Evolutionary conservation across 768 basidiomycete genomes (phyloP), one percentile per base, ranked within the genome.

Genomic region (Dentipellis fragilis): DNA sequence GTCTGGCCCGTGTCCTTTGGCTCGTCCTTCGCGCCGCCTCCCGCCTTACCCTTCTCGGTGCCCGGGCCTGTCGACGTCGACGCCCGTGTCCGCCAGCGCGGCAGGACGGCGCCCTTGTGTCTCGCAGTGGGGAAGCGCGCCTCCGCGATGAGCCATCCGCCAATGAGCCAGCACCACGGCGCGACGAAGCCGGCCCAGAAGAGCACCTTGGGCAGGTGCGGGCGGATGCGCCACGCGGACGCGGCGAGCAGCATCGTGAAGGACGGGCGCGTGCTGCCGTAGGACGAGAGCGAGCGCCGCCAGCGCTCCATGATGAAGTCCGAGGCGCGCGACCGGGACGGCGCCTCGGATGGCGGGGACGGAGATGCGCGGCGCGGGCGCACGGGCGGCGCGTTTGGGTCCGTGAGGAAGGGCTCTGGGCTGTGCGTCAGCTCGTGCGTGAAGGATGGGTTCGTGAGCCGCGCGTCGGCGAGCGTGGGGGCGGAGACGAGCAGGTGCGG

Each of bases 151-250:
- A 85, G 77, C 87, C 87, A 89, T 4, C 87, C 87, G 0, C 86
- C 87, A 12, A 88, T 73, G 47, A 89, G 75, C 87, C 87, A 89
- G 52, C 87, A 76, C 67, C 84, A 79, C 0, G 87, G 87, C 48
- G 77, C 83, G 49, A 87, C 55, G 62, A 89, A 89, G 3, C 87
- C 87, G 0, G 83, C 55, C 83, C 84, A 88, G 69, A 89, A 89
- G n/a, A 86, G 70, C 66, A 83, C 76, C 62, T 52, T 21, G 52
- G 59, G 59, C 5, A 55, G 37, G 14, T 59, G 53, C 51, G 38
- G 39, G 55, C 49, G 54, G 45, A 38, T 5, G 21, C 37, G 9
- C 39, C 16, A 36, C 42, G 8, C 34, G 53, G 40, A n/a, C 39
- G 56, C 0, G 29, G 58, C 3, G 50, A 58, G 34, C 49, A 48